Percentiles rank a stretch among this genome's conserved stretches.
Evolutionary conservation across 2,329 filamentous ascomycete species (phyloP).

Genomic region (Exophiala sp.): DNA sequence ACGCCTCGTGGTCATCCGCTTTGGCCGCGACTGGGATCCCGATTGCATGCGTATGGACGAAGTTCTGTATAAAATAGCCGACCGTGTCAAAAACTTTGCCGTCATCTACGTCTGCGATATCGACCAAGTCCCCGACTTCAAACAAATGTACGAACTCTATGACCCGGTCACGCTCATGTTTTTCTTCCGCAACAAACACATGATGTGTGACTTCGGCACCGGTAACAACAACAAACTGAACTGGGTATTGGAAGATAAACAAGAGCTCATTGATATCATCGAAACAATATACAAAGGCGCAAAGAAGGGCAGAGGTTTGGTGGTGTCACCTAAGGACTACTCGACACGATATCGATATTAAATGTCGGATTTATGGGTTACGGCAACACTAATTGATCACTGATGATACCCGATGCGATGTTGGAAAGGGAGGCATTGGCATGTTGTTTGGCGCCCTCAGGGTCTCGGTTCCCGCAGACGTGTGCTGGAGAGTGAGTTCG

Average conservation of each 20-base stretch:
- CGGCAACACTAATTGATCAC: neutral
- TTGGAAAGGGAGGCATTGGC: no score
- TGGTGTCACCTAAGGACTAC: slow-evolving; percentile 88
- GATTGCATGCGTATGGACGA: slow-evolving; percentile 74
- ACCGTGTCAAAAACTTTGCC: slow-evolving; percentile 87
- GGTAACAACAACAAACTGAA: slow-evolving; percentile 99
- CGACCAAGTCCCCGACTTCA: slow-evolving; percentile 86
- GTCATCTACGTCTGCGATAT: slow-evolving; percentile 92
- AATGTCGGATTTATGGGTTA: neutral
- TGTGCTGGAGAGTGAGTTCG: no score
- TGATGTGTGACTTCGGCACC: slow-evolving; percentile 86
- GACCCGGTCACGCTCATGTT: slow-evolving; percentile 94
- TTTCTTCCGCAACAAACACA: slow-evolving; percentile 84
- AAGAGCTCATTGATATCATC: slow-evolving; percentile 96
- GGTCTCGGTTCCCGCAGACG: no score
- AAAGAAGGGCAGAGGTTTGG: slow-evolving; percentile 93
- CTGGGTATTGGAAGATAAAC: slow-evolving; percentile 94
- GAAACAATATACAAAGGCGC: slow-evolving; percentile 98
- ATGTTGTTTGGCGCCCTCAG: neutral
- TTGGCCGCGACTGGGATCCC: slow-evolving; percentile 74
- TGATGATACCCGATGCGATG: no score
- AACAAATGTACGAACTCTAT: slow-evolving; percentile 89
- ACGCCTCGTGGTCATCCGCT: slow-evolving; percentile 85
- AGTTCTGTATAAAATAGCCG: slow-evolving; percentile 88
- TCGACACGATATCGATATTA: slow-evolving; percentile 65